These are phyloP conservation scores for Rhodotorula kratochvilovae DNA, from an alignment of 768 basidiomycete species.

Conservation along the genomic window DNA sequence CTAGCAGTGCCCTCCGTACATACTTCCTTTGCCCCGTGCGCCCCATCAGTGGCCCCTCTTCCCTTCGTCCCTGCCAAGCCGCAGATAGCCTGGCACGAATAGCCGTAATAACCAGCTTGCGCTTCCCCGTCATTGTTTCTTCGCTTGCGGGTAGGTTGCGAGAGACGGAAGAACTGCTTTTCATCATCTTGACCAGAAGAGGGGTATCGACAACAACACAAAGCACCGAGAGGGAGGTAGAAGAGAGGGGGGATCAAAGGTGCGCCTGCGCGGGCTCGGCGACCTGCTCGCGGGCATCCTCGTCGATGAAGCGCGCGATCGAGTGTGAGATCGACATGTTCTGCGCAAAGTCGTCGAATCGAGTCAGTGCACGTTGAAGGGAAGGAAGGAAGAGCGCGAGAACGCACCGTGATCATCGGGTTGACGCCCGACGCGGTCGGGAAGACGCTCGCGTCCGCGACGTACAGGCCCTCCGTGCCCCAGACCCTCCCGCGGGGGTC, in stretches of 20 bases:
- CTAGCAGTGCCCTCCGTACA: not conserved
- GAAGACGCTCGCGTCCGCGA: constrained; percentile 44
- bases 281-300: constrained; percentile 4
- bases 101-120: too few relatives aligned
- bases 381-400: too few relatives aligned
- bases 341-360: not conserved
- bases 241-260: not conserved
- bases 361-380: not conserved
- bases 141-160: too few relatives aligned
- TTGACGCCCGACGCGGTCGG: constrained; percentile 35
- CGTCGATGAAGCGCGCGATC: constrained; percentile 34
- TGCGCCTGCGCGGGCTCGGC: constrained; percentile 9
- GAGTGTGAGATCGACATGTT: constrained; percentile 34
- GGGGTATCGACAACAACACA: not conserved
- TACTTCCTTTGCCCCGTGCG: too few relatives aligned
- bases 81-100: too few relatives aligned
- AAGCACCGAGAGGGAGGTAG: not conserved
- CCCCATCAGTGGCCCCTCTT: too few relatives aligned
- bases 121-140: too few relatives aligned
- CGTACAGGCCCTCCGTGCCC: constrained; percentile 43
- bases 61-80: not conserved
- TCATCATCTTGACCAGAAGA: not conserved
- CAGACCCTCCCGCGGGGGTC: constrained; percentile 44
- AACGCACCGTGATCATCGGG: constrained; percentile 35
- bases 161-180: too few relatives aligned